Percentiles rank a stretch among this genome's conserved stretches.
These are phyloP conservation scores for Globisporangium paroecandrum DNA, from an alignment of 352 stramenopile species.

Conservation along the genomic window DNA sequence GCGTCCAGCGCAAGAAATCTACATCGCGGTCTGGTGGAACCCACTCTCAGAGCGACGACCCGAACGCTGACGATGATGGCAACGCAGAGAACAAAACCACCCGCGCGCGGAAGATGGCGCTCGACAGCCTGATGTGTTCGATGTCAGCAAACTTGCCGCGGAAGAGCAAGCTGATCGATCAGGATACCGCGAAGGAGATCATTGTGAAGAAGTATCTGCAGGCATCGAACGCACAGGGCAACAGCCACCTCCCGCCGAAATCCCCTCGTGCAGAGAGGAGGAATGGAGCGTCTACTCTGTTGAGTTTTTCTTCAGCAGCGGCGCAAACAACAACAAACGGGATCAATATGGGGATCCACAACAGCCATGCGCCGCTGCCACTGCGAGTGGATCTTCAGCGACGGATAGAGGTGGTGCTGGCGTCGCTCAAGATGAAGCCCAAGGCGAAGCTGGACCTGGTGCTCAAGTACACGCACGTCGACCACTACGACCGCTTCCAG, in stretches of 20 bases:
- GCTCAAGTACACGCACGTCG: constrained; percentile 68
- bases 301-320: neutral
- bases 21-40: neutral
- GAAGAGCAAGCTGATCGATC: constrained; percentile 34
- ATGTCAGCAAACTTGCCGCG: constrained; percentile 21
- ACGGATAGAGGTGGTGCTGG: constrained; percentile 56
- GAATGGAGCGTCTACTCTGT: neutral
- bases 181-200: constrained; percentile 38
- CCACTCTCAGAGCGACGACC: neutral
- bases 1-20: neutral
- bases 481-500: constrained; percentile 57
- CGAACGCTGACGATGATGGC: neutral
- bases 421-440: constrained; percentile 38
- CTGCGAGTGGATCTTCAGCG: constrained; percentile 56
- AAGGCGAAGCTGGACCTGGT: constrained; percentile 64
- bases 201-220: constrained; percentile 50
- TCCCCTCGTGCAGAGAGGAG: neutral
- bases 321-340: neutral
- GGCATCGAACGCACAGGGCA: constrained; percentile 2
- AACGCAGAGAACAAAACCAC: constrained; percentile 11
- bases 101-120: constrained; percentile 35
- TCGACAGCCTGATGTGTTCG: constrained; percentile 38
- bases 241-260: constrained; percentile 1
- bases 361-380: constrained; percentile 41
- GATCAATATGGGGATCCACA: neutral